Evolutionary conservation across 176 grass and related monocot genomes (phyloP), one percentile per base, ranked within the genome.

Genomic region (Raddia distichophylla): DNA sequence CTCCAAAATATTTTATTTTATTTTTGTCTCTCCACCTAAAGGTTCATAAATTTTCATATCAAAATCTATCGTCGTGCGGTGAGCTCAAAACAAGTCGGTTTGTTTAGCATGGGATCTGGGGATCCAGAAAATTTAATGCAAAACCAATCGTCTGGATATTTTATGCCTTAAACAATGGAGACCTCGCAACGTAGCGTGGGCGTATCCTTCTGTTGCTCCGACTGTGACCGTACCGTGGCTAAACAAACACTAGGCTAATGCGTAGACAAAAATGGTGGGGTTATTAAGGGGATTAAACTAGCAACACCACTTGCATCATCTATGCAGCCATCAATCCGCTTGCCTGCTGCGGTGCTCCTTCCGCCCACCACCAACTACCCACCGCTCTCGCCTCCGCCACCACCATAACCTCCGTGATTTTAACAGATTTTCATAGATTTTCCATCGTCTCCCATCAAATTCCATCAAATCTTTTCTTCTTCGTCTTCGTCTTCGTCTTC

Each of bases 221-320:
- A 53, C 55, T 27, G 75, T 55, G 74, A 47, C 74, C 75, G 66
- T 85, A 71, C 83, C 60, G n/a, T 40, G 37, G 47, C 47, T 67
- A 79, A 79, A 55, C 16, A 73, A 62, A 72, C 70, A 48, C 10
- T 20, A 35, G 15, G 33, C 16, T 6, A 10, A 17, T 54, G 15
- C 53, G 54, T 3, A 27, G 3, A 73, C 8, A 50, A 37, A 73
- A 9, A 6, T 27, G 27, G 27, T 27, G 27, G 27, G 27, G 27
- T 27, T 27, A 4, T 6, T 50, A 50, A 2, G 52, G 52, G 15
- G 10, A 32, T 60, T 60, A 61, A 61, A 61, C 22, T 55, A 40
- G 32, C 8, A 42, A 8, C 4, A 14, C 55, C 74, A 77, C 82
- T 77, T 61, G 71, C 34, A 14, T 27, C 27, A 27, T 61, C n/a